Conservation (phyloP, 495 filamentous ascomycete genomes). For the Neurospora sp. region DNA sequence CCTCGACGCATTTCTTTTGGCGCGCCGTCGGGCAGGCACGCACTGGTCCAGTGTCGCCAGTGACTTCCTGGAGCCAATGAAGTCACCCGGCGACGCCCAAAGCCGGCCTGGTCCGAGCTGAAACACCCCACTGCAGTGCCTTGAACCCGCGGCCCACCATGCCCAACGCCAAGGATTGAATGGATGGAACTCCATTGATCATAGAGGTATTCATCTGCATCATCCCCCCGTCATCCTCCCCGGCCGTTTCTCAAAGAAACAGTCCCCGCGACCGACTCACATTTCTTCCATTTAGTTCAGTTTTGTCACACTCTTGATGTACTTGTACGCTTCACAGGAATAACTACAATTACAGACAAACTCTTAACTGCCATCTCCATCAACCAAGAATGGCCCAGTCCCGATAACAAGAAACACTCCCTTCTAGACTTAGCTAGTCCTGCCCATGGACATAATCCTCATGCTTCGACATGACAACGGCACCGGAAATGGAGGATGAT, state of each 20-base stretch:
- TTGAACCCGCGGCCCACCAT: not conserved
- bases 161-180: not conserved
- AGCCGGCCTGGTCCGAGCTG: not conserved
- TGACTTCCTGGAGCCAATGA: not conserved
- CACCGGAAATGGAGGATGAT: constrained; percentile 48
- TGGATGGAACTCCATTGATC: not conserved
- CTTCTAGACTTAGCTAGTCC: not conserved
- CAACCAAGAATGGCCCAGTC: not conserved
- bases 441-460: not conserved
- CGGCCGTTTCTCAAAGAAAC: not conserved
- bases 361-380: not conserved
- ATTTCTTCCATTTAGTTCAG: not conserved
- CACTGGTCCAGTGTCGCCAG: constrained; percentile 6
- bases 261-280: not conserved
- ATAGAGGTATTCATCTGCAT: not conserved
- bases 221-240: not conserved
- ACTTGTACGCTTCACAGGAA: not conserved
- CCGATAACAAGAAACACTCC: not conserved
- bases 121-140: not conserved
- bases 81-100: not conserved
- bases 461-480: not conserved
- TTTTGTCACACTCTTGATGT: not conserved
- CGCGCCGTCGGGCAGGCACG: constrained; percentile 10
- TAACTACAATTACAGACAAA: not conserved
- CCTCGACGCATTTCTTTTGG: not conserved